phyloP scores from a whole-genome alignment of 2,329 filamentous ascomycete species.

The Rhynchosporium graminicola region DNA sequence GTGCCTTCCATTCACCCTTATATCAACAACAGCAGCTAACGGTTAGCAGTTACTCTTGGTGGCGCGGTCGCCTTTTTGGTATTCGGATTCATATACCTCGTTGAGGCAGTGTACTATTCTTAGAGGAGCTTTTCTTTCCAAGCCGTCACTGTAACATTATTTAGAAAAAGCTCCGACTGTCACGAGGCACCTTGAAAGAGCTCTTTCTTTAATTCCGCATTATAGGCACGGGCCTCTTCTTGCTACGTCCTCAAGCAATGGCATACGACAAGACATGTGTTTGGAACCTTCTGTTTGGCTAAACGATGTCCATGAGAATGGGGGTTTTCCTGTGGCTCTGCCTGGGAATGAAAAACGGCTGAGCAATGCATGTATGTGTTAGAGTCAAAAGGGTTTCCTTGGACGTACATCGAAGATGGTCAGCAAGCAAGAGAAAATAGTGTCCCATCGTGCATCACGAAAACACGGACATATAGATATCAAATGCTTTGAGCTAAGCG shows the following conservation, averaged over 20 bases:
- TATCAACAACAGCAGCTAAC: slow-evolving; percentile 31
- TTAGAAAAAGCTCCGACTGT: slow-evolving; percentile 19
- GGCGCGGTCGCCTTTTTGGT: slow-evolving; percentile 87
- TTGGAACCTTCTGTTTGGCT: slow-evolving; percentile 5
- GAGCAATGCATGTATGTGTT: slow-evolving; percentile 7
- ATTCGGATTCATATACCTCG: slow-evolving; percentile 88
- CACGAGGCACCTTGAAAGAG: slow-evolving; percentile 6
- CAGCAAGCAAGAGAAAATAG: background rate
- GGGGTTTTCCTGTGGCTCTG: background rate
- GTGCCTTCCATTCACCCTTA: slow-evolving; percentile 44
- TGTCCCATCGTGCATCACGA: background rate
- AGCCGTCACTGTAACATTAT: slow-evolving; percentile 23
- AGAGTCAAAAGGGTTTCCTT: background rate
- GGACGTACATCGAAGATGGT: background rate
- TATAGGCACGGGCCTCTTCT: background rate
- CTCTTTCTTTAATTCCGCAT: slow-evolving; percentile 1
- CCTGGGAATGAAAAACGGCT: slow-evolving; percentile 6
- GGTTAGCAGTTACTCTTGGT: slow-evolving; percentile 77
- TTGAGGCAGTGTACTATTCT: slow-evolving; percentile 66
- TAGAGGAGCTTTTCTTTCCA: slow-evolving; percentile 20
- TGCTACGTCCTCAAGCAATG: slow-evolving; percentile 6
- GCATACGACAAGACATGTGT: slow-evolving; percentile 9
- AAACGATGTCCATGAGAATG: background rate
- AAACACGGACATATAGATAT: background rate
- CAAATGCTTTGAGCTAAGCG: slow-evolving; percentile 5